Percentiles rank a stretch among this genome's conserved stretches.
Evolutionary conservation across 441 rosid species (phyloP).

Genomic region (Pelargonium myrrhifolium): DNA sequence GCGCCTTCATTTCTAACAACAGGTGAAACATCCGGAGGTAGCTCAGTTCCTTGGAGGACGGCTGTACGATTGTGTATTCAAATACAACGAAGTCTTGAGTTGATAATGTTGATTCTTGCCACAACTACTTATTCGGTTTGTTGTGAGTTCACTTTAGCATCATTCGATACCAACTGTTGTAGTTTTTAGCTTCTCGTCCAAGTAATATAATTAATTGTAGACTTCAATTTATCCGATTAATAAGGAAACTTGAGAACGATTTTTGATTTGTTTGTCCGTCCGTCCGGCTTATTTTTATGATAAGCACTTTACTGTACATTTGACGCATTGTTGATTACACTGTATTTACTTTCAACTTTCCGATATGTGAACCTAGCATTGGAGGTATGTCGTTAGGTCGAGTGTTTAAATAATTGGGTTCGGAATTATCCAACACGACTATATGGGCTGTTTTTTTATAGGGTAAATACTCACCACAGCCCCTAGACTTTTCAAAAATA

Average conservation of each 20-base stretch:
- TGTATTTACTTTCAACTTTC: no score
- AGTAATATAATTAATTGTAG: not conserved
- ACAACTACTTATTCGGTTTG: not conserved
- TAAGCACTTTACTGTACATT: not conserved
- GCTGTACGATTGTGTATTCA: constrained; percentile 91
- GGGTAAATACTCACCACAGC: no score
- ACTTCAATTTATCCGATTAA: not conserved
- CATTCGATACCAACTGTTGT: constrained; percentile 2
- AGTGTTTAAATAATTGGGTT: no score
- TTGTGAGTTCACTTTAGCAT: not conserved
- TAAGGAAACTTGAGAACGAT: constrained; percentile 12
- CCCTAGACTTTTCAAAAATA: no score
- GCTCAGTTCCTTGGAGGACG: constrained; percentile 95
- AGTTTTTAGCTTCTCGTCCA: constrained; percentile 9
- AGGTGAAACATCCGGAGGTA: constrained; percentile 96
- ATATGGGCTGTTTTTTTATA: no score
- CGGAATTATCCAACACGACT: no score
- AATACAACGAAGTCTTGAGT: constrained; percentile 56
- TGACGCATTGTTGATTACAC: no score
- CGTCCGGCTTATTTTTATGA: not conserved
- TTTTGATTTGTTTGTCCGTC: not conserved
- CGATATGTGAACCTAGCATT: no score
- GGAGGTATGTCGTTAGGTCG: no score
- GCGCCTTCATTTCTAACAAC: constrained; percentile 6
- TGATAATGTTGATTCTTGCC: constrained; percentile 19